Evolutionary conservation across 2,329 filamentous ascomycete species (phyloP), one percentile per base, ranked within the genome.

Genomic region (Talaromyces sp.): DNA sequence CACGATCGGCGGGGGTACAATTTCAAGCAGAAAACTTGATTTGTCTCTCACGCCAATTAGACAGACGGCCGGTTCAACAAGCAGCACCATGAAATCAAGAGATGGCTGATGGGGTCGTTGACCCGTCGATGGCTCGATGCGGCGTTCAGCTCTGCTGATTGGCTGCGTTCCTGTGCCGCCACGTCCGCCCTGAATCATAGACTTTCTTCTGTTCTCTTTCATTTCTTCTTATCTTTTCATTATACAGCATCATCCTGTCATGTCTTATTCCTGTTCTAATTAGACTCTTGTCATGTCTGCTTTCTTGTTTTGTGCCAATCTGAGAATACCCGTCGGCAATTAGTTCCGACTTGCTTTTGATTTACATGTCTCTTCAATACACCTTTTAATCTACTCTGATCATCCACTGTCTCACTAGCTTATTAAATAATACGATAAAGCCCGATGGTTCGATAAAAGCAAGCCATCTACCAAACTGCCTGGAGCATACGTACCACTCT

Each of bases 321-420:
- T 35, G 54, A 56, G 54, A 42, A 57, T 57, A 57, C 54, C 54
- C 54, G 54, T 57, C 54, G 54, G 54, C 37, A 40, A 6, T 57
- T 57, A 40, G 21, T 28, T 42, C 54, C 54, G 54, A 57, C 54
- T 42, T 42, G 54, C 54, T 40, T 57, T 40, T 57, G 33, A 40
- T 57, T 50, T 50, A 48, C 23, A 3, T 28, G 46, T 50, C 46
- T 40, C n/a, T 57, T 3, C 23, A 57, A 39, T 42, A 57, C 37
- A 28, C 7, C 14, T 57, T 56, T 42, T 25, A 40, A 57, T 57
- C 54, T 42, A 37, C 18, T 14, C n/a, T 54, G 28, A 54, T 54
- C 28, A 54, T 23, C 50, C 31, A 14, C 50, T 37, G 50, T 33
- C 48, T 52, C 46, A 50, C 48, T 52, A 52, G 48, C 25, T 14